Evolutionary conservation across 768 basidiomycete species (phyloP).

Genomic region (Antrodiella citrinella): DNA sequence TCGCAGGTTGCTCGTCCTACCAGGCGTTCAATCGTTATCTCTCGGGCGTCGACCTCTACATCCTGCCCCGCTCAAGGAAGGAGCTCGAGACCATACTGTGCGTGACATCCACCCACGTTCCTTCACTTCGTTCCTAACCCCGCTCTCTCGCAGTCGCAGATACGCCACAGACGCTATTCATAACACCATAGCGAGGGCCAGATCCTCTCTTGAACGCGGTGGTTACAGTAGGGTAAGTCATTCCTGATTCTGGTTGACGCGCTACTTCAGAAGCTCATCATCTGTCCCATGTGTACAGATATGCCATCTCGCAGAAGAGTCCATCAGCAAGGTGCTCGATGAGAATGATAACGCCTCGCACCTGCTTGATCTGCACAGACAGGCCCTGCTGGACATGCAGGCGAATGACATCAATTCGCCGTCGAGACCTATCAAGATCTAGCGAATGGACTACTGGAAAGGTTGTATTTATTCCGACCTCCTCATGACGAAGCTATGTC

Average conservation of each 20-base stretch:
- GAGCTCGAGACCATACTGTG: conserved; percentile 72
- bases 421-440: conserved; percentile 34
- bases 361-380: conserved; percentile 55
- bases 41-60: conserved; percentile 60
- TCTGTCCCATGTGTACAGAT: conserved; percentile 32
- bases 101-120: conserved; percentile 21
- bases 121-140: neutral
- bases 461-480: conserved; percentile 1
- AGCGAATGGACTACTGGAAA: conserved; percentile 17
- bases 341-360: conserved; percentile 57
- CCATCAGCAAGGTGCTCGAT: conserved; percentile 61
- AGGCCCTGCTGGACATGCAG: conserved; percentile 21
- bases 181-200: conserved; percentile 67
- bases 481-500: conserved; percentile 2
- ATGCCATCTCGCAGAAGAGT: conserved; percentile 62
- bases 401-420: conserved; percentile 23
- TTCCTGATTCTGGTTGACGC: conserved; percentile 1
- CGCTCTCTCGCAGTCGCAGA: conserved; percentile 39
- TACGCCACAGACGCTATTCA: conserved; percentile 78
- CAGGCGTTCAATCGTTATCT: conserved; percentile 71
- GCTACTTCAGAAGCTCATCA: neutral
- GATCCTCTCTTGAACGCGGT: conserved; percentile 50
- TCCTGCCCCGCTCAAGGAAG: conserved; percentile 52
- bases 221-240: conserved; percentile 45
- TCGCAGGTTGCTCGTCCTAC: conserved; percentile 76